Base-by-base conservation (phyloP, 768 basidiomycete species). In the Hortiboletus campestris region DNA sequence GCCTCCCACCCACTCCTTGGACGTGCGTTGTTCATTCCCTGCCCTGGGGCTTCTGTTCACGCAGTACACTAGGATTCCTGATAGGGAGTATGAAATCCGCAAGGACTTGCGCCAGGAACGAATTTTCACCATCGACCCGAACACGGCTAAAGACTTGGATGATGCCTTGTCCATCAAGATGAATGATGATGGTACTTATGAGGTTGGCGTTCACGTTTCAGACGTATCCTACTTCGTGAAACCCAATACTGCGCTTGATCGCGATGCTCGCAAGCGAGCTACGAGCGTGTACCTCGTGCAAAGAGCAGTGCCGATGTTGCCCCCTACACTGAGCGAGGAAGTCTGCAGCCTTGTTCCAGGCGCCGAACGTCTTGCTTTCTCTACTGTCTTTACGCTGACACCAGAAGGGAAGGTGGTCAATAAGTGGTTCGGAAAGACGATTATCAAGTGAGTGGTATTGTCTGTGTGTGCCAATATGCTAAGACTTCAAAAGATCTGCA, bases 221-320 rank as follows among this genome's bases (percentile, higher is more conserved):
- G 97, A 99, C 72, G 96, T 98, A 7, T 93, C 95, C 2, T 89
- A 88, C 77, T 98, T 98, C 73, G 87, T 92, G 64, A 92, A 91
- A 73, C 88, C 92, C 22, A 94, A 94, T 69, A 97, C 95, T 12
- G 91, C 97, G n/a, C 78, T 99, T 63, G 97, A 99, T 66, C 91
- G 97, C 22, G 97, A 99, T 74, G 97, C 97, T 39, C 86, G 95
- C 61, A 98, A 98, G 74, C 83, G 95, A 56, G 97, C 95, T 28
- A 98, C 94, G 2, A 94, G 91, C 64, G 97, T 99, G 45, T 98
- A 98, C 68, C 88, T 99, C 42, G 85, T 98, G 28, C 97, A 99
- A 71, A 86, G 96, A 51, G 86, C 89, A 20, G 96, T 98, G 13
- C 95, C 96, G 2, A 99, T 99, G 97, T 78, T 99, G 10, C 97